These are phyloP conservation scores for Cordia subcordata DNA, from an alignment of 257 asterid species.

Conservation along the genomic window DNA sequence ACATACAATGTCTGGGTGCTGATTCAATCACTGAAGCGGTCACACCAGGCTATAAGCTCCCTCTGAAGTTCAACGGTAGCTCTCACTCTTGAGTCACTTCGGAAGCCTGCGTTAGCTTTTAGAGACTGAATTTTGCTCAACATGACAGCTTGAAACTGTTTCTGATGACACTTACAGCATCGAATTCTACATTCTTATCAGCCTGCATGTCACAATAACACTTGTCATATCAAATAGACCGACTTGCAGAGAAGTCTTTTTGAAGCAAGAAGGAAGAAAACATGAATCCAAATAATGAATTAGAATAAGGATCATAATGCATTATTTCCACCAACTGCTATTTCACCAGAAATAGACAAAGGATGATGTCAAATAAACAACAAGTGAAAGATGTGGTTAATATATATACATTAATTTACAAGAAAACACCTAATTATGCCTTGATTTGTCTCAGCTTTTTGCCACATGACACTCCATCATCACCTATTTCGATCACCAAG, in stretches of 20 bases:
- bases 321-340: no score
- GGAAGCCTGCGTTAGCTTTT: conserved; percentile 51
- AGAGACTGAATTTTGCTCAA: conserved; percentile 77
- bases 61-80: conserved; percentile 73
- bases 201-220: conserved; percentile 31
- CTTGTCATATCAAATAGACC: background rate
- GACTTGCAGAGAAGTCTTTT: background rate
- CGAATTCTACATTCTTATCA: conserved; percentile 91
- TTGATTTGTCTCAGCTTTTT: no score
- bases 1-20: conserved; percentile 64
- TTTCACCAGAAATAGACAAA: no score
- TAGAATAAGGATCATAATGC: no score
- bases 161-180: conserved; percentile 89
- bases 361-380: no score
- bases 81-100: conserved; percentile 49
- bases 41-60: conserved; percentile 82
- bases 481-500: no score
- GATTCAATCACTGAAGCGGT: conserved; percentile 71
- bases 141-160: conserved; percentile 91
- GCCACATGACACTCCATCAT: no score
- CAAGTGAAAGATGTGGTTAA: no score
- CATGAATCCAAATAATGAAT: background rate
- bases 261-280: background rate
- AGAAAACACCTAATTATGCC: no score
- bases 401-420: no score